A percentile compares a stretch with the other conserved stretches of the same genome.
Conservation (phyloP, 495 filamentous ascomycete genomes). For the Tetracladium setigerum region DNA sequence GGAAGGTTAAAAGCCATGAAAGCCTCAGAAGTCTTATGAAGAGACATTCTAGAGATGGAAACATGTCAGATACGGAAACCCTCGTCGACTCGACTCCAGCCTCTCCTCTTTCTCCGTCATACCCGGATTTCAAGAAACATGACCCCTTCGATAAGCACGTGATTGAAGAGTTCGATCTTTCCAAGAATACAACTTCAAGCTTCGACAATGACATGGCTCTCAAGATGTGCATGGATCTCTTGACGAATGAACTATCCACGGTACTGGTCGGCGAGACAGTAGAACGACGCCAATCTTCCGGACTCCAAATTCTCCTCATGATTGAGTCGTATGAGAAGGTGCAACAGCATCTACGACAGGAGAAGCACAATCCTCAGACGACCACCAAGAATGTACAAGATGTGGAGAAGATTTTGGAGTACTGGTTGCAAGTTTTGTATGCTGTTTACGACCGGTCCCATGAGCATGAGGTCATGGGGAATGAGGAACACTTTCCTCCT, state of each 20-base stretch:
- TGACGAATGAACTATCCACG: constrained; percentile 16
- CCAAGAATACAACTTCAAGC: background rate
- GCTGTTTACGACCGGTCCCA: constrained; percentile 13
- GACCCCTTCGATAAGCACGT: background rate
- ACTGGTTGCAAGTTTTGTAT: constrained; percentile 19
- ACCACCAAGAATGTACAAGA: constrained; percentile 6
- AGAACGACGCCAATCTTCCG: constrained; percentile 13
- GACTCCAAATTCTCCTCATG: constrained; percentile 21
- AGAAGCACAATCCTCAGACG: constrained; percentile 6
- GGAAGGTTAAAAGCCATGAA: constrained; percentile 19
- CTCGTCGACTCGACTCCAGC: constrained; percentile 9
- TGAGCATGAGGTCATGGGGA: too few relatives aligned
- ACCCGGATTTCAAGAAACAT: background rate
- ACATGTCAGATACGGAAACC: constrained; percentile 13
- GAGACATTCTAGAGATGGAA: background rate
- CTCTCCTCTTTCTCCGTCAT: background rate
- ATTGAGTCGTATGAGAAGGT: constrained; percentile 21
- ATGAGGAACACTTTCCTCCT: too few relatives aligned
- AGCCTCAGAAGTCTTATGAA: constrained; percentile 14
- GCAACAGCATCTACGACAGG: constrained; percentile 10
- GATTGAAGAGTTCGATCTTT: background rate
- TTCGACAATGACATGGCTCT: constrained; percentile 11
- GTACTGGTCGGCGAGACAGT: constrained; percentile 6
- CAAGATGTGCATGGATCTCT: constrained; percentile 15
- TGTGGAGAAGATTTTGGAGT: constrained; percentile 12